A percentile compares a stretch with the other conserved stretches of the same genome.
These are phyloP conservation scores for Rugonectria rugulosa DNA, from an alignment of 2,329 filamentous ascomycete species.

Conservation along the genomic window DNA sequence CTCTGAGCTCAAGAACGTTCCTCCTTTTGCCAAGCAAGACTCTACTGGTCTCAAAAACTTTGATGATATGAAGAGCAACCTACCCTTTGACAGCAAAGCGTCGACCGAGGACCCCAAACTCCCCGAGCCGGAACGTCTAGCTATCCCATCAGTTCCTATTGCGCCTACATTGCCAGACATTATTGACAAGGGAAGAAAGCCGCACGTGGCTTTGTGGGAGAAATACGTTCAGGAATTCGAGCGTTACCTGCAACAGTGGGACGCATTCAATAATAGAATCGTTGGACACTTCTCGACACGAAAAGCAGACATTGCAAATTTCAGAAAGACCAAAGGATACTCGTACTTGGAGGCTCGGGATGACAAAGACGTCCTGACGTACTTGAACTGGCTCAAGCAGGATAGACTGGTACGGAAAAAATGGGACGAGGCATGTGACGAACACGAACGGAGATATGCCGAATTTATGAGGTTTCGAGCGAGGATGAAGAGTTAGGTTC, in stretches of 20 bases:
- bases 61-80: slow-evolving; percentile 60
- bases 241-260: slow-evolving; percentile 60
- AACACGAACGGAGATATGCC: slow-evolving; percentile 65
- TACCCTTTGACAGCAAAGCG: slow-evolving; percentile 64
- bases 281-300: slow-evolving; percentile 63
- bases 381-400: slow-evolving; percentile 67
- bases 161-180: slow-evolving; percentile 58
- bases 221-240: slow-evolving; percentile 63
- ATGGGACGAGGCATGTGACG: slow-evolving; percentile 67
- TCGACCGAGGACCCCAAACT: slow-evolving; percentile 51
- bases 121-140: slow-evolving; percentile 45
- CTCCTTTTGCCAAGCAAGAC: slow-evolving; percentile 58
- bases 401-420: slow-evolving; percentile 68
- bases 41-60: slow-evolving; percentile 60
- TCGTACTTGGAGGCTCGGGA: slow-evolving; percentile 54
- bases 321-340: slow-evolving; percentile 52
- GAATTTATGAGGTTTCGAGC: slow-evolving; percentile 61
- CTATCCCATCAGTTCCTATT: slow-evolving; percentile 57
- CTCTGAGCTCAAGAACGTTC: slow-evolving; percentile 62
- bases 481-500: slow-evolving; percentile 48
- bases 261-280: slow-evolving; percentile 59
- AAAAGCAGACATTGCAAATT: slow-evolving; percentile 51
- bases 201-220: slow-evolving; percentile 53
- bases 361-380: slow-evolving; percentile 61
- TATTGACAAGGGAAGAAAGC: slow-evolving; percentile 52